Conservation (phyloP, 192 early-diverging fungal species). For the Spizellomyces sp. region DNA sequence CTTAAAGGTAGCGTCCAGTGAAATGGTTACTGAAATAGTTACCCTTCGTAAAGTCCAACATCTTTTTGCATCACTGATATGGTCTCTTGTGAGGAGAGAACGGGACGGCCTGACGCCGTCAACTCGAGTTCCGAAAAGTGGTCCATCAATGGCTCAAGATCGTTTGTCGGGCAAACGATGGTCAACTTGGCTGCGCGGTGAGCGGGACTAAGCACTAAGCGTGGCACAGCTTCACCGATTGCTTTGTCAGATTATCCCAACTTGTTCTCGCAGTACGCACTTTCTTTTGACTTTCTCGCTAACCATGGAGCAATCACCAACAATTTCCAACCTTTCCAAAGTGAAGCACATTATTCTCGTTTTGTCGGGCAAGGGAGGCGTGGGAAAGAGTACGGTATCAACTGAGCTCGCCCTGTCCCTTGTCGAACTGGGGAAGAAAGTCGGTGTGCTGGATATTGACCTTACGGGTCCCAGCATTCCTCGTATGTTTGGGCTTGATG, state of each 20-base stretch:
- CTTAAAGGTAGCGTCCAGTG: no score
- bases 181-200: no score
- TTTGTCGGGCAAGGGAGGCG: constrained; percentile 97
- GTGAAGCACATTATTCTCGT: constrained; percentile 89
- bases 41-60: constrained; percentile 76
- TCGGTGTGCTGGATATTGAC: constrained; percentile 94
- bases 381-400: constrained; percentile 94
- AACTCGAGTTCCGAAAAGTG: constrained; percentile 15
- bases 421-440: constrained; percentile 39
- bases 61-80: constrained; percentile 60
- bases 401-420: constrained; percentile 89
- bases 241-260: no score
- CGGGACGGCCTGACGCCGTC: constrained; percentile 46
- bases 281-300: no score
- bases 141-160: constrained; percentile 45
- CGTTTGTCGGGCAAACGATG: neutral
- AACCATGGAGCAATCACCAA: no score
- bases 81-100: constrained; percentile 53
- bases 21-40: neutral
- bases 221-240: no score
- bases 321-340: neutral
- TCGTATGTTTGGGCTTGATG: constrained; percentile 84
- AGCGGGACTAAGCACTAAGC: no score
- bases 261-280: no score
- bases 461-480: constrained; percentile 96